phyloP scores from a whole-genome alignment of 305 asterid species.

The Petunia hybrid region DNA sequence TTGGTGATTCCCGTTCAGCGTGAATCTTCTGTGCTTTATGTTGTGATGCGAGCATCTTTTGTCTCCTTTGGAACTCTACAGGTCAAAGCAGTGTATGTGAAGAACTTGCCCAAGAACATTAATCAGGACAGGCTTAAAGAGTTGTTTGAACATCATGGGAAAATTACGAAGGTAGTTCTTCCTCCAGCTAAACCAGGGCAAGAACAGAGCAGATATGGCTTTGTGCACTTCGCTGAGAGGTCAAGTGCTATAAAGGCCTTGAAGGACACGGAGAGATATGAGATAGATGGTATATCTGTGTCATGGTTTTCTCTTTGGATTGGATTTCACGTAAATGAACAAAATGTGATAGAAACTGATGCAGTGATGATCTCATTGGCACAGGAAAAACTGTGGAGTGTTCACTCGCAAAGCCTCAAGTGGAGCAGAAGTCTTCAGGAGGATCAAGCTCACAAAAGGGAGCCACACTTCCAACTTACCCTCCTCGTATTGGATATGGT shows the following conservation, averaged over 20 bases:
- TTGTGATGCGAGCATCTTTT: slow-evolving; percentile 11
- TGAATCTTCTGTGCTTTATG: neutral
- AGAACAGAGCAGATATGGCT: slow-evolving; percentile 88
- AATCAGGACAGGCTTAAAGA: slow-evolving; percentile 83
- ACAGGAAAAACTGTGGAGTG: slow-evolving; percentile 93
- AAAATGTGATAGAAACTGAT: slow-evolving; percentile 14
- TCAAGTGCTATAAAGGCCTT: slow-evolving; percentile 90
- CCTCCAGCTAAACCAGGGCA: slow-evolving; percentile 98
- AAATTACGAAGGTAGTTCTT: slow-evolving; percentile 80
- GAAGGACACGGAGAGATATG: slow-evolving; percentile 89
- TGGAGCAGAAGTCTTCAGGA: slow-evolving; percentile 74
- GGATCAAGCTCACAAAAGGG: slow-evolving; percentile 65
- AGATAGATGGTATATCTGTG: slow-evolving; percentile 64
- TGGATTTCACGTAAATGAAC: slow-evolving; percentile 22
- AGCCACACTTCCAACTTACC: slow-evolving; percentile 71
- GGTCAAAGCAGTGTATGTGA: slow-evolving; percentile 93
- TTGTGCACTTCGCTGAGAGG: slow-evolving; percentile 89
- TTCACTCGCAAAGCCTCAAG: slow-evolving; percentile 98
- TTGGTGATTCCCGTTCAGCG: slow-evolving; percentile 16
- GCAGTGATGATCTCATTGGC: slow-evolving; percentile 32
- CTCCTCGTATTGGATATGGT: slow-evolving; percentile 83
- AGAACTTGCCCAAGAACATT: slow-evolving; percentile 81
- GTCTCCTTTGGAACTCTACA: slow-evolving; percentile 36
- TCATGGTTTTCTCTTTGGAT: slow-evolving; percentile 29
- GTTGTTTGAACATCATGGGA: slow-evolving; percentile 83